phyloP scores from a whole-genome alignment of 2,329 filamentous ascomycete genomes.

The Monosporascus sp. region DNA sequence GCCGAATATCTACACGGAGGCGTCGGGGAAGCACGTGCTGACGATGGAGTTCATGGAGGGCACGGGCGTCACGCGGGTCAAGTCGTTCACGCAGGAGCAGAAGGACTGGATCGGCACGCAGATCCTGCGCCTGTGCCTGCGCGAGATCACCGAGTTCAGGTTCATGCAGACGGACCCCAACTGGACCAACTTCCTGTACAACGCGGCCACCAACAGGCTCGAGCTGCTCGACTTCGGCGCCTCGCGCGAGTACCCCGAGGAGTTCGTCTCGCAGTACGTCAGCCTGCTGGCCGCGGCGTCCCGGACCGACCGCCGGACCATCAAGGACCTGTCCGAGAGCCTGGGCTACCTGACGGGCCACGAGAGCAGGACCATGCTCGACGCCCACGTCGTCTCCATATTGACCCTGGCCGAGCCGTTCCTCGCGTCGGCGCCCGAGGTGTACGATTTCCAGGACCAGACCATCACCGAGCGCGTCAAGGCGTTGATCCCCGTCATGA shows the following conservation, averaged over 20 bases:
- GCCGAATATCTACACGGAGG: constrained; percentile 71
- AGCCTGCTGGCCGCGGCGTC: constrained; percentile 76
- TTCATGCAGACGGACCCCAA: constrained; percentile 99
- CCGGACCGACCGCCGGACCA: constrained; percentile 57
- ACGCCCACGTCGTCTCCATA: constrained; percentile 85
- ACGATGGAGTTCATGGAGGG: constrained; percentile 93
- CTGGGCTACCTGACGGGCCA: constrained; percentile 90
- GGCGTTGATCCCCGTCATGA: constrained; percentile 85
- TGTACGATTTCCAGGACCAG: constrained; percentile 91
- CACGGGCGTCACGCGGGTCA: constrained; percentile 75
- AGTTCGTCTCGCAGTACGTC: constrained; percentile 78
- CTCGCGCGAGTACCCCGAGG: constrained; percentile 74
- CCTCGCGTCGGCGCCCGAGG: constrained; percentile 64
- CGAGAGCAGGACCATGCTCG: constrained; percentile 79
- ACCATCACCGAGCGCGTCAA: constrained; percentile 95
- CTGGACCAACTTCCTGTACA: constrained; percentile 98
- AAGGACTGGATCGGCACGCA: constrained; percentile 96
- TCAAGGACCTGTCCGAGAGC: constrained; percentile 65
- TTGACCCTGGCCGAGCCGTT: constrained; percentile 92
- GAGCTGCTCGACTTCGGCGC: constrained; percentile 96
- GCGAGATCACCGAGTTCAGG: constrained; percentile 88
- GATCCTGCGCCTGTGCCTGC: constrained; percentile 83
- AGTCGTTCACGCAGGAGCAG: constrained; percentile 71
- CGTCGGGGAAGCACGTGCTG: constrained; percentile 78
- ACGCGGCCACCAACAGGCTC: constrained; percentile 64